phyloP scores from a whole-genome alignment of 805 yeast species.

The Candida qinlingensis region DNA sequence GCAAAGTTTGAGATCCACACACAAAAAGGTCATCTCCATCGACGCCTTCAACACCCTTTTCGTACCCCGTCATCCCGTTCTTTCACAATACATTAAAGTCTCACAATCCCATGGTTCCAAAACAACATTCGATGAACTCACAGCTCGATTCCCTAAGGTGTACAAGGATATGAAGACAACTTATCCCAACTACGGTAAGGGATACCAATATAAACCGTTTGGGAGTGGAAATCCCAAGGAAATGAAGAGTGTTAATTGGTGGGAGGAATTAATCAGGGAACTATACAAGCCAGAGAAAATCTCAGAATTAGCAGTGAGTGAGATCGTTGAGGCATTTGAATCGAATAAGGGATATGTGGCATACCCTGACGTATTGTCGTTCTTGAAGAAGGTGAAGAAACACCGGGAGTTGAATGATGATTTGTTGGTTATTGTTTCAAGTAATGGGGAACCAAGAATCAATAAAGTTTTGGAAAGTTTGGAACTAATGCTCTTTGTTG shows the following conservation, averaged over 20 bases:
- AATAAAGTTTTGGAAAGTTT: constrained; percentile 40
- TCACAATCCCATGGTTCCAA: constrained; percentile 40
- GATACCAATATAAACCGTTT: background rate
- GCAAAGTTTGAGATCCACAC: background rate
- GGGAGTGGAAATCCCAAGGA: background rate
- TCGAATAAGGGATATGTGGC: constrained; percentile 49
- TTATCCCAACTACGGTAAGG: constrained; percentile 64
- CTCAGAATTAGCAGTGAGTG: constrained; percentile 36
- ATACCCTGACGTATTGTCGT: constrained; percentile 48
- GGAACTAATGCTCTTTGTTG: constrained; percentile 37
- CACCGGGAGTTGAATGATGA: constrained; percentile 19
- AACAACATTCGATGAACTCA: constrained; percentile 23
- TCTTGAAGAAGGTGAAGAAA: constrained; percentile 29
- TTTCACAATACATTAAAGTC: constrained; percentile 47
- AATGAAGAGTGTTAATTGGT: constrained; percentile 43
- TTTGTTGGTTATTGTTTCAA: constrained; percentile 39
- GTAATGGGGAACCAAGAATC: constrained; percentile 62
- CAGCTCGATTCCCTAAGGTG: constrained; percentile 25
- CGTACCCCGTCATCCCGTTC: constrained; percentile 3
- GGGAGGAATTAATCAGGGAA: constrained; percentile 45
- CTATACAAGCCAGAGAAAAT: constrained; percentile 34
- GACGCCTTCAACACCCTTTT: constrained; percentile 2
- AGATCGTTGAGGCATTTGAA: constrained; percentile 44
- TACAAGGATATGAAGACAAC: constrained; percentile 32
- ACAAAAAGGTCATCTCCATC: background rate